These are phyloP conservation scores for Cruciata laevipes DNA, from an alignment of 257 asterid genomes.

Conservation along the genomic window DNA sequence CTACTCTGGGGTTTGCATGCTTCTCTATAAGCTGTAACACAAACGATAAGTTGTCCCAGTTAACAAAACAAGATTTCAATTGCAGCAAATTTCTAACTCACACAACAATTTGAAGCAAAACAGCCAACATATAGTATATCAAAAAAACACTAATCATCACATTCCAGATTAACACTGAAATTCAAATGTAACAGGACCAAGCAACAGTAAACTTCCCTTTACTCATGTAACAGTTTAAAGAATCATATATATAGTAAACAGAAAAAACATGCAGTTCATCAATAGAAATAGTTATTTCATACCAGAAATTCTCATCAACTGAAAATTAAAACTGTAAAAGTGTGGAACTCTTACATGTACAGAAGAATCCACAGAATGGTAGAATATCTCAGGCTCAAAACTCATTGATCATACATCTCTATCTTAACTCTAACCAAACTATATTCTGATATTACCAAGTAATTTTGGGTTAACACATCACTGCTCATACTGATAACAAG, in stretches of 20 bases:
- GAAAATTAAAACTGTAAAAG: slow-evolving; percentile 9
- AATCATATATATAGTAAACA: neutral
- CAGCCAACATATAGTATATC: neutral
- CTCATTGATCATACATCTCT: slow-evolving; percentile 16
- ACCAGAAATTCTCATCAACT: neutral
- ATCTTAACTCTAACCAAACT: slow-evolving; percentile 19
- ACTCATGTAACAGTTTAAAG: neutral
- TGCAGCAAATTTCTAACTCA: neutral
- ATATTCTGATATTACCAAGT: slow-evolving; percentile 18
- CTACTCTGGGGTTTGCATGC: neutral
- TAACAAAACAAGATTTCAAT: too few species aligned
- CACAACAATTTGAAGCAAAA: neutral
- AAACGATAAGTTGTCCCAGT: neutral
- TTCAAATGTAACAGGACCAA: neutral
- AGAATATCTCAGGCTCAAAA: slow-evolving; percentile 22
- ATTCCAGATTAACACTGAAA: too few species aligned
- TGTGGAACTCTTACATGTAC: slow-evolving; percentile 27
- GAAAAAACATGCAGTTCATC: neutral
- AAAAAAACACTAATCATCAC: neutral
- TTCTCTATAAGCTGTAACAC: neutral
- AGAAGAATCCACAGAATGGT: slow-evolving; percentile 28
- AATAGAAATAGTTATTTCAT: neutral
- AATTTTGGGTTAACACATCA: slow-evolving; percentile 10
- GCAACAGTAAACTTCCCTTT: neutral
- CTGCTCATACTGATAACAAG: slow-evolving; percentile 8